Evolutionary conservation across 805 yeast species (phyloP), one percentile per base, ranked within the genome.

Genomic region (Wickerhamiella spandovensis): DNA sequence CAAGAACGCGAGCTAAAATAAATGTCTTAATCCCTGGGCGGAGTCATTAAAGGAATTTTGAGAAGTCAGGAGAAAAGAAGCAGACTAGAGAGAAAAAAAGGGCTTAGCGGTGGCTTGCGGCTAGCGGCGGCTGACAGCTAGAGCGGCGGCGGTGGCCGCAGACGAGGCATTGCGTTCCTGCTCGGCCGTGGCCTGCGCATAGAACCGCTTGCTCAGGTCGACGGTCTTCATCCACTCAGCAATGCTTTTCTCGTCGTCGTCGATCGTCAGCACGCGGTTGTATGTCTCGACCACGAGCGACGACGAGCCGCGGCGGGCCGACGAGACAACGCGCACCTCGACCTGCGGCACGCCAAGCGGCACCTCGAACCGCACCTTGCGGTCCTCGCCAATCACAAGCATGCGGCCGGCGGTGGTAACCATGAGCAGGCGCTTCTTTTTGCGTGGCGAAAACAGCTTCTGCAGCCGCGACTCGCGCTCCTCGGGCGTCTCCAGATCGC

Each of bases 91-190:
- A n/a, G n/a, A n/a, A n/a, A n/a, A n/a, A n/a, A n/a, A n/a, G n/a
- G n/a, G n/a, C n/a, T n/a, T n/a, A 24, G 25, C 25, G 8, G 17
- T 18, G 18, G 7, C 39, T 35, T 15, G 18, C 39, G 39, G 10
- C 39, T n/a, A 20, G 10, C 39, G 9, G 9, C 58, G 56, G 5
- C 60, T 49, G 1, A 63, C 66, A 1, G 68, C 68, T 4, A 60
- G 32, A 2, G 67, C 67, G 1, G 68, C 68, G 2, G 68, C 68
- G 1, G 65, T 56, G 2, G 66, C 65, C 0, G 67, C 67, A 22
- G 61, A 59, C 25, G 57, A 56, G 2, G 66, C 61, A 48, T 59
- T 61, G 9, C 61, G 54, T 43, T 60, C 64, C n/a, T 61, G 55
- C 38, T 59, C 62, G 13, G 55, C 55, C 6, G 50, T 51, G 6